Evolutionary conservation across 164 flowering plant genomes (phyloP).

Genomic region (Vitis rotundifolia): DNA sequence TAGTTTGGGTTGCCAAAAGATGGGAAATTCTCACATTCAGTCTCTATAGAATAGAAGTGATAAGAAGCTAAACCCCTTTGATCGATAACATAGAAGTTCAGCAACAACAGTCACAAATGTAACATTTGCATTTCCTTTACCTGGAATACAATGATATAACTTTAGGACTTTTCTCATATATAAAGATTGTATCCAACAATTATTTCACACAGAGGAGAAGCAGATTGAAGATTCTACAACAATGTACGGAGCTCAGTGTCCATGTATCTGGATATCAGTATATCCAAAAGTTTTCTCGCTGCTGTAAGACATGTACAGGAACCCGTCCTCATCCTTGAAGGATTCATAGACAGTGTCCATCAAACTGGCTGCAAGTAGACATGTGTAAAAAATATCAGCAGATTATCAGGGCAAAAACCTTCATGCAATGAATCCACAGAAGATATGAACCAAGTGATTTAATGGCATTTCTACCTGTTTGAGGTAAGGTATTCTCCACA

Average conservation of each 20-base stretch:
- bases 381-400: neutral
- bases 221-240: neutral
- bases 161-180: too few species aligned
- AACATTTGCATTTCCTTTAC: too few species aligned
- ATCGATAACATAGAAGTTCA: too few species aligned
- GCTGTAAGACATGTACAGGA: conserved; percentile 89
- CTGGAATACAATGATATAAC: too few species aligned
- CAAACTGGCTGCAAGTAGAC: conserved; percentile 54
- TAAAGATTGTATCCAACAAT: too few species aligned
- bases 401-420: neutral
- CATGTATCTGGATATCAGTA: neutral
- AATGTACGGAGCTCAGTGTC: conserved; percentile 1
- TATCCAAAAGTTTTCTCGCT: conserved; percentile 87
- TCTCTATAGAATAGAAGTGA: too few species aligned
- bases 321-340: conserved; percentile 80
- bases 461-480: conserved; percentile 53
- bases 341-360: conserved; percentile 66
- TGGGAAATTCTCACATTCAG: too few species aligned
- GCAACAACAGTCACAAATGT: too few species aligned
- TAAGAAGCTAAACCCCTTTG: too few species aligned
- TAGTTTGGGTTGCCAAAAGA: too few species aligned
- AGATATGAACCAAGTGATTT: neutral
- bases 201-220: too few species aligned
- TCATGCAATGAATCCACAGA: neutral
- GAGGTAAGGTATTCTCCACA: conserved; percentile 87